These are phyloP conservation scores for Sporisorium sorghi DNA, from an alignment of 1,284 basidiomycete species.

Conservation along the genomic window DNA sequence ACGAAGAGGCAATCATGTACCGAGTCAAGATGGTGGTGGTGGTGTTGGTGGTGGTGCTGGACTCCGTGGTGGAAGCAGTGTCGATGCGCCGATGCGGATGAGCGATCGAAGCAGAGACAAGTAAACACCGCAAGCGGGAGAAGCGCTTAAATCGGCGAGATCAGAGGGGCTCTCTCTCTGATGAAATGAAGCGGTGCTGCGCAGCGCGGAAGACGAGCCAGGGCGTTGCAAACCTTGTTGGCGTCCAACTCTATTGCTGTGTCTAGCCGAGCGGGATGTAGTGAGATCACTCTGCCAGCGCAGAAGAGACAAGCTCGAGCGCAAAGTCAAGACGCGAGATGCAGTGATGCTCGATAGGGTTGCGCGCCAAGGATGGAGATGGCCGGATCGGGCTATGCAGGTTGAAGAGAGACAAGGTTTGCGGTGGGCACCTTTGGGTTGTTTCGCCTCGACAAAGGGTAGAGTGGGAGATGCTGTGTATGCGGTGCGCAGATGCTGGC, in stretches of 20 bases:
- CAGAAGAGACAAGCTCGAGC: slow-evolving; percentile 7
- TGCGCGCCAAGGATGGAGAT: slow-evolving; percentile 6
- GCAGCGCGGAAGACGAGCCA: slow-evolving; percentile 12
- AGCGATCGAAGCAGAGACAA: slow-evolving; percentile 5
- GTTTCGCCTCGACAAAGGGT: not conserved
- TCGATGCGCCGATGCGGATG: not conserved
- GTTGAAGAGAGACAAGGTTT: not conserved
- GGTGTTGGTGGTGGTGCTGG: not conserved
- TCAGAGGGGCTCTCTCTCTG: too few species aligned
- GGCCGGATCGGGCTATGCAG: slow-evolving; percentile 5
- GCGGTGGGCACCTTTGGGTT: not conserved
- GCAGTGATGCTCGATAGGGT: not conserved
- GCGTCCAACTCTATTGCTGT: not conserved
- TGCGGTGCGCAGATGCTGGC: slow-evolving; percentile 8
- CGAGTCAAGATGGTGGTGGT: not conserved
- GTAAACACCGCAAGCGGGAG: not conserved
- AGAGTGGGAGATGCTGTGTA: not conserved
- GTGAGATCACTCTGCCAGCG: not conserved
- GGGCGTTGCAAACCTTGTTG: slow-evolving; percentile 13
- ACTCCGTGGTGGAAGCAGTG: not conserved
- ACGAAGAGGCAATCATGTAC: slow-evolving; percentile 6
- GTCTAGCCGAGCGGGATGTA: not conserved
- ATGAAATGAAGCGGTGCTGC: slow-evolving; percentile 32
- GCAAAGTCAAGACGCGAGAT: slow-evolving; percentile 4
- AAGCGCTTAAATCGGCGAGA: not conserved